Percentiles rank a stretch among this genome's conserved stretches.
Evolutionary conservation across 225 moss, liverwort and hornwort species (phyloP).

Genomic region (Sphagnum tenellum): DNA sequence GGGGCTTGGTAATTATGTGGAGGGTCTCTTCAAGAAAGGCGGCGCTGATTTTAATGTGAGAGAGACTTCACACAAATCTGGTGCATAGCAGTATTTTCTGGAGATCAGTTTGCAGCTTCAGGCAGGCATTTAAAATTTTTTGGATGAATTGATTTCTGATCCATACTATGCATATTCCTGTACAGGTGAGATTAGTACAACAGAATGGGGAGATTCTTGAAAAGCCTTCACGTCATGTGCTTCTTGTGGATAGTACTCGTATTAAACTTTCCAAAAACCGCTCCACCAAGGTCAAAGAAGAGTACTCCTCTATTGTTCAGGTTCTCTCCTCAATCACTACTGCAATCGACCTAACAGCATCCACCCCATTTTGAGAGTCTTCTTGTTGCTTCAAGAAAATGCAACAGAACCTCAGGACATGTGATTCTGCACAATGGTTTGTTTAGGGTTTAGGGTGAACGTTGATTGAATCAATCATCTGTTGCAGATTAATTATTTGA

Average conservation of each 20-base stretch:
- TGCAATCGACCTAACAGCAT: no score
- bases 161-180: no score
- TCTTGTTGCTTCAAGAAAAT: neutral
- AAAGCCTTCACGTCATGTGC: constrained; percentile 29
- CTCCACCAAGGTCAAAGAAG: constrained; percentile 31
- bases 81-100: no score
- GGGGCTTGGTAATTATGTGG: constrained; percentile 22
- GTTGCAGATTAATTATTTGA: no score
- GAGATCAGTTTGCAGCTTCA: no score
- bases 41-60: constrained; percentile 41
- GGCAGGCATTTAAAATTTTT: no score
- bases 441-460: no score
- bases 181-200: constrained; percentile 43
- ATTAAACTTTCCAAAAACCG: constrained; percentile 42
- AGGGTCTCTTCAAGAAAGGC: constrained; percentile 38
- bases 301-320: constrained; percentile 42
- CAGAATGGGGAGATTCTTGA: constrained; percentile 39
- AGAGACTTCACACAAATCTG: neutral
- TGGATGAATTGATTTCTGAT: no score
- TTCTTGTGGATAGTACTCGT: constrained; percentile 31
- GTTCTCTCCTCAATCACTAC: constrained; percentile 4
- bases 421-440: no score
- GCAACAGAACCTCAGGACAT: no score
- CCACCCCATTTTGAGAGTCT: neutral
- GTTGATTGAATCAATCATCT: no score